Conservation (phyloP, 2,329 filamentous ascomycete genomes). For the Taxawa tesnikishii region DNA sequence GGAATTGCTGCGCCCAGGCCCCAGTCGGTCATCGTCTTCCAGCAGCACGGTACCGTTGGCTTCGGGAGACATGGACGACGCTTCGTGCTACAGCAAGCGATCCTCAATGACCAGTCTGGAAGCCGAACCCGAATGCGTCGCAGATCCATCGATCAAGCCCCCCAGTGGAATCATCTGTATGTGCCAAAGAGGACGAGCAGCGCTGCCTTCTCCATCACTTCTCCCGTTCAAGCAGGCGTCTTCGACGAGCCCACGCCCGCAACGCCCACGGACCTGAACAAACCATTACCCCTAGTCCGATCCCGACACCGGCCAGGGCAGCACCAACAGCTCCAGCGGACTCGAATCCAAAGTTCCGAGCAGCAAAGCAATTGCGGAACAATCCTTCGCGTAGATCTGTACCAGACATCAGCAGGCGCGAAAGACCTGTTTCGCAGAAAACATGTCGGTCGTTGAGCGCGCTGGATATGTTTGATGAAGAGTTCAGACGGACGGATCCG, state of each 20-base stretch:
- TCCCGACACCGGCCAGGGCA: too few relatives aligned
- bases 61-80: slow-evolving; percentile 10
- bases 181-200: slow-evolving; percentile 10
- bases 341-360: too few relatives aligned
- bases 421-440: too few relatives aligned
- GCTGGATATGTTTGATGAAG: slow-evolving; percentile 12
- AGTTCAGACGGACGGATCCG: slow-evolving; percentile 10
- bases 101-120: slow-evolving; percentile 28
- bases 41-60: slow-evolving; percentile 17
- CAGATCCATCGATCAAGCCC: slow-evolving; percentile 11
- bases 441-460: slow-evolving; percentile 10
- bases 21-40: slow-evolving; percentile 18
- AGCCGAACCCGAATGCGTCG: slow-evolving; percentile 12
- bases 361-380: too few relatives aligned
- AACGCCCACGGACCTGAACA: too few relatives aligned
- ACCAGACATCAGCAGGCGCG: too few relatives aligned
- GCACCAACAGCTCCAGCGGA: too few relatives aligned
- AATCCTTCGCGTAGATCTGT: too few relatives aligned
- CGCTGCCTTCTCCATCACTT: slow-evolving; percentile 11
- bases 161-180: slow-evolving; percentile 6
- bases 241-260: slow-evolving; percentile 10
- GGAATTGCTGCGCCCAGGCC: neutral
- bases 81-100: slow-evolving; percentile 24
- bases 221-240: slow-evolving; percentile 16
- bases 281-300: too few relatives aligned